Evolutionary conservation across 495 filamentous ascomycete species (phyloP).

Genomic region (Lasiosphaeria ovina): DNA sequence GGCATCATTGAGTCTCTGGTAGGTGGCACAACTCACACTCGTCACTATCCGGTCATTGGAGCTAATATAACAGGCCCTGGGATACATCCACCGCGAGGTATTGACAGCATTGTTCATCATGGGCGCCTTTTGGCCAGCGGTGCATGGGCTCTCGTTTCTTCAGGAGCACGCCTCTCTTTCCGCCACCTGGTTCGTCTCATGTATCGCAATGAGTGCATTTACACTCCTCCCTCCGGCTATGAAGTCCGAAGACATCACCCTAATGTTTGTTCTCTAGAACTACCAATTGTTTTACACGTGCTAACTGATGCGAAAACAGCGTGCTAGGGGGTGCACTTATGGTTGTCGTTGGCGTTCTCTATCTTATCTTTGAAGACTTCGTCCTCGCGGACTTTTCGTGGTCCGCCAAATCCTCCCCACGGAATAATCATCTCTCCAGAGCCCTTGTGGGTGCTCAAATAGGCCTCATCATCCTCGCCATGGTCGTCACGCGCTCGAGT

Average conservation of each 20-base stretch:
- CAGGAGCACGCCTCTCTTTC: constrained; percentile 59
- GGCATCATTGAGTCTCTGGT: constrained; percentile 80
- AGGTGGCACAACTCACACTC: constrained; percentile 38
- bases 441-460: constrained; percentile 51
- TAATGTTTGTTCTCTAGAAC: constrained; percentile 62
- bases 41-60: not conserved
- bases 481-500: constrained; percentile 83
- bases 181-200: constrained; percentile 72
- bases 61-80: constrained; percentile 50
- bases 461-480: constrained; percentile 80
- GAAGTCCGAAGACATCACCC: constrained; percentile 72
- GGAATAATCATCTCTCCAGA: constrained; percentile 34
- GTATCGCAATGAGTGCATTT: constrained; percentile 82
- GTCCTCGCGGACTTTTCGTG: constrained; percentile 52
- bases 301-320: constrained; percentile 48
- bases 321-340: constrained; percentile 75
- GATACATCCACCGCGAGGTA: constrained; percentile 88
- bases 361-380: constrained; percentile 76
- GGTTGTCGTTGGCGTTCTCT: constrained; percentile 73
- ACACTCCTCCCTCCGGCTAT: constrained; percentile 76
- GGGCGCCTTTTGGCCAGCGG: constrained; percentile 72
- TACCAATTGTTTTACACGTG: not conserved
- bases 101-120: constrained; percentile 77
- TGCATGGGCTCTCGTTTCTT: constrained; percentile 73
- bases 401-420: constrained; percentile 23